A percentile compares a stretch with the other conserved stretches of the same genome.
phyloP scores from a whole-genome alignment of 2,329 filamentous ascomycete genomes.

The Calonectria leucothoes region DNA sequence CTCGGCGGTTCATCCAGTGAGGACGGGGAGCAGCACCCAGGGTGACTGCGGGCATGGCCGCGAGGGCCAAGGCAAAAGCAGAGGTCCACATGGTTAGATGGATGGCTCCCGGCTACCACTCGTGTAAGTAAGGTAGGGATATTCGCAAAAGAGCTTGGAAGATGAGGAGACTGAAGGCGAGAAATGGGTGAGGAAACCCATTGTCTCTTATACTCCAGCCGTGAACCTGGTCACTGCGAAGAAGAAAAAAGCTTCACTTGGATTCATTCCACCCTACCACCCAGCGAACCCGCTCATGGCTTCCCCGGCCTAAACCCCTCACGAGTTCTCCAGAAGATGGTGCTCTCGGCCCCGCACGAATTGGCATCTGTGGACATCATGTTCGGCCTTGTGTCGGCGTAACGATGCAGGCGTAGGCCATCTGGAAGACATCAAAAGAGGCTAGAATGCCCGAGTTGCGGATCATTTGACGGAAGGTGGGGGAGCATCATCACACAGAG shows the following conservation, averaged over 20 bases:
- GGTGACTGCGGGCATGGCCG: slow-evolving; percentile 9
- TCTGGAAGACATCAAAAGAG: neutral
- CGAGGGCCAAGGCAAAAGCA: slow-evolving; percentile 12
- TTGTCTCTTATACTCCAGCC: neutral
- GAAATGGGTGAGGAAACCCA: neutral
- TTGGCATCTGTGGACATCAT: neutral
- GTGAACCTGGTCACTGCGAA: neutral
- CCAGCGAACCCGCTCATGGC: neutral
- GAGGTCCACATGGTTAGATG: slow-evolving; percentile 13
- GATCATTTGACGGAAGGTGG: neutral
- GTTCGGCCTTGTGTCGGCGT: slow-evolving; percentile 19
- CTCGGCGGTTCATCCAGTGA: slow-evolving; percentile 12
- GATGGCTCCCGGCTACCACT: neutral
- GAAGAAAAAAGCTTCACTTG: neutral
- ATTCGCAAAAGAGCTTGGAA: neutral
- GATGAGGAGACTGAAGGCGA: neutral
- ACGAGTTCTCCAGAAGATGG: neutral
- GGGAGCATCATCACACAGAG: neutral
- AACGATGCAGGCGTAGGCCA: neutral
- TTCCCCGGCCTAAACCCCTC: neutral
- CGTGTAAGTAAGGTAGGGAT: neutral
- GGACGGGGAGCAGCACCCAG: slow-evolving; percentile 6
- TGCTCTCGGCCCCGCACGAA: neutral
- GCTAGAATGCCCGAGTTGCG: slow-evolving; percentile 2
- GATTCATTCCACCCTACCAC: no score